A percentile compares a stretch with the other conserved stretches of the same genome.
Evolutionary conservation across 805 yeast genomes (phyloP).

Genomic region (Monosporozyma yasuniensis): DNA sequence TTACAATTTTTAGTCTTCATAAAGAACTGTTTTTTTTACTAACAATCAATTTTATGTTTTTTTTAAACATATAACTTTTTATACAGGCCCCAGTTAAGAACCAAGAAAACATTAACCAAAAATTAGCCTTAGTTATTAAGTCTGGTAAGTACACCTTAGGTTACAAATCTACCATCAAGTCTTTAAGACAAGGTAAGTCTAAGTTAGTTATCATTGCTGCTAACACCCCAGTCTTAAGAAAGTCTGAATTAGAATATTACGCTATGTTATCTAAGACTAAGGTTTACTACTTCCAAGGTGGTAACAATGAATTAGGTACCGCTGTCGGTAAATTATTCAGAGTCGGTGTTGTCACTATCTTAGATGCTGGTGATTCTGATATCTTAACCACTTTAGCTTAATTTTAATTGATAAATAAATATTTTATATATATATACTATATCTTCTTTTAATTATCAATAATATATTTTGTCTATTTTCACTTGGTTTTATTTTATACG

Average conservation of each 20-base stretch:
- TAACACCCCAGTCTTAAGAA: constrained; percentile 99
- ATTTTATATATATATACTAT: constrained; percentile 3
- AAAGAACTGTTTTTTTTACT: constrained; percentile 5
- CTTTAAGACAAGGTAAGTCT: constrained; percentile 98
- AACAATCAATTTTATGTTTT: constrained; percentile 3
- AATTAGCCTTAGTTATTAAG: constrained; percentile 95
- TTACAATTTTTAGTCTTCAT: background rate
- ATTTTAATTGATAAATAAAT: constrained; percentile 8
- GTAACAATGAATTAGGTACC: constrained; percentile 99
- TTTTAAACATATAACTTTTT: constrained; percentile 27
- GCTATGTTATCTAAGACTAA: constrained; percentile 98
- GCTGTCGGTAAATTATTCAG: constrained; percentile 99
- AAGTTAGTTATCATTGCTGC: constrained; percentile 96
- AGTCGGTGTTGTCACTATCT: constrained; percentile 92
- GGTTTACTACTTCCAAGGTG: constrained; percentile 98
- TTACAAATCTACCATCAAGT: constrained; percentile 97
- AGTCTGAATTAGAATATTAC: constrained; percentile 99
- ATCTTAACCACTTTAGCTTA: constrained; percentile 61
- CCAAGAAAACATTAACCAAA: constrained; percentile 93
- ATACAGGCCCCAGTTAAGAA: constrained; percentile 84
- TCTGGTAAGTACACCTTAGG: constrained; percentile 99
- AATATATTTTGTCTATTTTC: background rate
- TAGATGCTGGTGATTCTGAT: constrained; percentile 99
- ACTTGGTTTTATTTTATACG: no score
- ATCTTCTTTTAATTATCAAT: background rate